Base-by-base conservation (phyloP, 371 early-diverging fungal species). In the Mortierella sp. region DNA sequence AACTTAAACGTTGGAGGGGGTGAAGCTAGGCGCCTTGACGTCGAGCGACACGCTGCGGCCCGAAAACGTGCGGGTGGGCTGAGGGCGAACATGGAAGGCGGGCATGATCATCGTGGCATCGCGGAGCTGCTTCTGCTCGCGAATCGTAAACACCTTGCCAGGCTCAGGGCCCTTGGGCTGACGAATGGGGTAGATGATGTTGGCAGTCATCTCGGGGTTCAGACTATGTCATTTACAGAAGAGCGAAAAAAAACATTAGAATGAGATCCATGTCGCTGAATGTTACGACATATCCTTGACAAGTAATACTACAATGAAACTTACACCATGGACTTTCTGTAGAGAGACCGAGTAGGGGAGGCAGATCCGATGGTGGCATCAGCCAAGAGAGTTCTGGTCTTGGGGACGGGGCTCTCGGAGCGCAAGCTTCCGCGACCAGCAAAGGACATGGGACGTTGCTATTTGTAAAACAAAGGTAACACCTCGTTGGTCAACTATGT, bases 111-210 rank as follows among this genome's bases (percentile, higher is more conserved):
- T 81, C 41, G 82, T 79, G 7, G 81, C 85, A 73, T 85, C 85
- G 12, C 85, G 81, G n/a, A 85, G 75, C 29, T 85, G 85, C 58
- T 85, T 85, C 49, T 76, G 81, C 72, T 85, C 85, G 3, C 85
- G 71, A 55, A 85, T 75, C 2, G 91, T 89, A 82, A 92, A 92
- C 46, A 90, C 89, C 54, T 90, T 91, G 76, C 88, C 92, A 21
- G 90, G 91, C 70, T 92, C 92, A 24, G 94, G 94, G 21, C 93
- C 92, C 29, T 89, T 87, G 58, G 94, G 94, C 71, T 93, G 93
- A 60, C 94, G 91, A 76, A 93, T 90, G 55, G 94, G 94, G 72
- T 89, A 90, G 51, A 93, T 89, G 70, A 87, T 79, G 58, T 81
- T 87, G 75, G 77, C 77, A 29, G 74, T 72, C 41, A 63, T 16